Evolutionary conservation across 2,329 filamentous ascomycete species (phyloP).

Genomic region (Emergomyces pasteurianus): DNA sequence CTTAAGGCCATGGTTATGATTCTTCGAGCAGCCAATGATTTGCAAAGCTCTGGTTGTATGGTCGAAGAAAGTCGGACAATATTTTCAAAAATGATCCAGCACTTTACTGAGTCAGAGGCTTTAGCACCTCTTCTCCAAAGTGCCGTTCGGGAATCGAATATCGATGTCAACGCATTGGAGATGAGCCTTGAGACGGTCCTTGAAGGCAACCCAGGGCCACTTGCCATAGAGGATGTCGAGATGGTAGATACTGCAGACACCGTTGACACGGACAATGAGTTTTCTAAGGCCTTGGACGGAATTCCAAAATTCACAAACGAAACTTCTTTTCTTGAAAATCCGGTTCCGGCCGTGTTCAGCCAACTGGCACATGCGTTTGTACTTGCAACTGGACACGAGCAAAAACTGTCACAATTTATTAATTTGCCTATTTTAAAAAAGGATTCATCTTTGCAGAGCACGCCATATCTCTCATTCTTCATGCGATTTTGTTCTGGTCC

Average conservation of each 20-base stretch:
- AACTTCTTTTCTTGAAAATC: conserved; percentile 27
- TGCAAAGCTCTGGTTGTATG: conserved; percentile 37
- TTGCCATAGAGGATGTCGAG: conserved; percentile 38
- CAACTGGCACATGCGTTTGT: conserved; percentile 29
- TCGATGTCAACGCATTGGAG: conserved; percentile 65
- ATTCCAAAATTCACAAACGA: conserved; percentile 18
- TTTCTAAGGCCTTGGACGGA: conserved; percentile 23
- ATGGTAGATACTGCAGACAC: conserved; percentile 34
- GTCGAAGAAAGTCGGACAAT: conserved; percentile 44
- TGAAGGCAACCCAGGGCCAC: conserved; percentile 44
- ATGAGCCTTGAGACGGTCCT: conserved; percentile 61
- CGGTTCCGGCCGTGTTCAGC: conserved; percentile 24
- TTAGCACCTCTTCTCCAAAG: conserved; percentile 53
- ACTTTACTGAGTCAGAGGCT: conserved; percentile 49
- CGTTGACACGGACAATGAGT: conserved; percentile 18
- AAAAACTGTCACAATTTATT: conserved; percentile 24
- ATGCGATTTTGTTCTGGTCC: conserved; percentile 61
- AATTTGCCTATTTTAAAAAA: conserved; percentile 27
- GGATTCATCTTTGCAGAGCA: conserved; percentile 41
- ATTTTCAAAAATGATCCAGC: conserved; percentile 55
- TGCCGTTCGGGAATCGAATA: conserved; percentile 53
- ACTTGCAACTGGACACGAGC: conserved; percentile 20
- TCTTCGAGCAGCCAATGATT: conserved; percentile 21
- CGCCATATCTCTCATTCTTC: conserved; percentile 65
- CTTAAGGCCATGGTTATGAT: conserved; percentile 22